Evolutionary conservation across 192 early-diverging fungal genomes (phyloP), one percentile per base, ranked within the genome.

Genomic region (Backusella morwellensis): DNA sequence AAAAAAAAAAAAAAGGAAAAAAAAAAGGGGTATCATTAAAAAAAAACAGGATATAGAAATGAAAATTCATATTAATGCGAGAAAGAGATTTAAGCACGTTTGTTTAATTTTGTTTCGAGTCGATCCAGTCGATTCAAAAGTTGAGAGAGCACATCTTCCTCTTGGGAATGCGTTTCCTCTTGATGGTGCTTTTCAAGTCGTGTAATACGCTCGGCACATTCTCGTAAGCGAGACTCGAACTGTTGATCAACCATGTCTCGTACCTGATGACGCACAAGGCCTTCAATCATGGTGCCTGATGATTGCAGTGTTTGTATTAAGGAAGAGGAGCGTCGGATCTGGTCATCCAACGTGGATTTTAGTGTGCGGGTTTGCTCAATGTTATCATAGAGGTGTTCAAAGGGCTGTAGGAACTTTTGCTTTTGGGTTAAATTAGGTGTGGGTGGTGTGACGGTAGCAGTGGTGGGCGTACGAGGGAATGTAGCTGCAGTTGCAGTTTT

Each of bases 281-380:
- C 89, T 78, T 95, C 93, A 47, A 95, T 90, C 91, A 93, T 93
- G 21, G 89, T 87, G 4, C 89, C 87, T 29, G 84, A 84, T 1
- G 90, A 82, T 77, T 92, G 92, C 41, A 95, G 85, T 9, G 92
- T 92, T 66, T 94, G 92, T 17, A 95, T 83, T 41, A 95, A 77
- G 17, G 91, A 84, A 0, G 90, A 80, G n/a, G 92, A 89, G 54
- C 90, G 90, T 19, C 94, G 85, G 72, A 95, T 88, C 79, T 95
- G 94, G 63, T 93, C 93, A 78, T 92, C 90, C 66, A 95, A 83
- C 44, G 91, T 92, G 69, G 81, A 76, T 68, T 89, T 88, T 34
- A 95, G 85, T 8, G 84, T 81, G 15, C 85, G 79, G 17, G 88
- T 84, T 19, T 87, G 85, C 63, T 93, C 93, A 41, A 87, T 81